Percentiles rank a stretch among this genome's conserved stretches.
Evolutionary conservation across 148 eudicot genomes (phyloP).

Genomic region (Amaranthus cruentus): DNA sequence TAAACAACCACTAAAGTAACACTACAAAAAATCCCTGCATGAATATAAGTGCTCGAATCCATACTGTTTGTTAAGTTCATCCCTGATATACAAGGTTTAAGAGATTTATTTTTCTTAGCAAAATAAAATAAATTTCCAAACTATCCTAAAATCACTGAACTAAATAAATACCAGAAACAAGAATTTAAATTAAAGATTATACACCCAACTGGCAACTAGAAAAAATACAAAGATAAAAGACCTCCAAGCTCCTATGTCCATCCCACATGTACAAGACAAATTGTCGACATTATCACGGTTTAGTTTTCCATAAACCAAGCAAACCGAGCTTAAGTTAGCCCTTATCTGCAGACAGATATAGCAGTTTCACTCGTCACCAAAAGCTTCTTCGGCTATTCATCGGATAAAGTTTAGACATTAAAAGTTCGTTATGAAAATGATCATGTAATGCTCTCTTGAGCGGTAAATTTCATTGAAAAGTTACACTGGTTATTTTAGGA

Average conservation of each 20-base stretch:
- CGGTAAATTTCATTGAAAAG: background rate
- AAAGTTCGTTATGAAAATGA: background rate
- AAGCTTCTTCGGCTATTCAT: slow-evolving; percentile 6
- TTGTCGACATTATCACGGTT: slow-evolving; percentile 7
- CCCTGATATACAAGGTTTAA: too few relatives aligned
- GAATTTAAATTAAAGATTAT: slow-evolving; percentile 10
- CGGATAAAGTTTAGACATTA: slow-evolving; percentile 10
- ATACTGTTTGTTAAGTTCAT: too few relatives aligned
- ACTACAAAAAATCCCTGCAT: too few relatives aligned
- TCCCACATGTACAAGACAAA: slow-evolving; percentile 21
- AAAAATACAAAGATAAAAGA: background rate
- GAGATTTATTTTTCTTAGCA: background rate
- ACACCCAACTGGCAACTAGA: slow-evolving; percentile 17
- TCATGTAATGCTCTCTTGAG: background rate
- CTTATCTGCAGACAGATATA: background rate
- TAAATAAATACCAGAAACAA: background rate
- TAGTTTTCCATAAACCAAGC: background rate
- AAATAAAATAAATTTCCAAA: too few relatives aligned
- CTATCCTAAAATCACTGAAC: background rate
- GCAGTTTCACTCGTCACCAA: slow-evolving; percentile 14
- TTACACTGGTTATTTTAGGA: background rate
- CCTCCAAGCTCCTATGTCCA: slow-evolving; percentile 2
- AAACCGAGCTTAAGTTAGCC: background rate
- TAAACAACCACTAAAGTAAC: too few relatives aligned
- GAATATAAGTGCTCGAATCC: too few relatives aligned